Evolutionary conservation across 2,329 filamentous ascomycete genomes (phyloP).

Genomic region (Pseudogymnoascus sp.): DNA sequence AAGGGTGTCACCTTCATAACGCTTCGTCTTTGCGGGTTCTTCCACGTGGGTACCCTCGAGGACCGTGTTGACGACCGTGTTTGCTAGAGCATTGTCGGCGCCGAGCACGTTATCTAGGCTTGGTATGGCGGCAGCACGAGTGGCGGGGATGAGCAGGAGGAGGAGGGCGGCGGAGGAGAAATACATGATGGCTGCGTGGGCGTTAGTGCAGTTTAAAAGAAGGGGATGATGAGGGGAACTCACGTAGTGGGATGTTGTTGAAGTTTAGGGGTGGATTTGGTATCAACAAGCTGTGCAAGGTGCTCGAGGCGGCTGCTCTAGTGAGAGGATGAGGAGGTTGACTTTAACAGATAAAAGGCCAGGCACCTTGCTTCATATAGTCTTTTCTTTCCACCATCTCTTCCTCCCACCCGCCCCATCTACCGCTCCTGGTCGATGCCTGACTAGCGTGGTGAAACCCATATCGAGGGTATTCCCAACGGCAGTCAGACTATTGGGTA

Average conservation of each 20-base stretch:
- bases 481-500: not conserved
- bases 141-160: not conserved
- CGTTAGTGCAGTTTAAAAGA: not conserved
- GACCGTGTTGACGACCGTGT: too few relatives aligned
- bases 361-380: not conserved
- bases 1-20: too few relatives aligned
- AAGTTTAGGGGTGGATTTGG: not conserved
- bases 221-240: not conserved
- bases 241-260: not conserved
- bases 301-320: not conserved
- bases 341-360: not conserved
- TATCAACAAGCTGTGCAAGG: not conserved
- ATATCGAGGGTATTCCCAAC: too few relatives aligned
- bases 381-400: too few relatives aligned
- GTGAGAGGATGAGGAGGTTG: not conserved
- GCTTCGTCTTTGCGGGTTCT: too few relatives aligned
- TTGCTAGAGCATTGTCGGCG: not conserved
- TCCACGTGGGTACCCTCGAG: too few relatives aligned
- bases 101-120: not conserved
- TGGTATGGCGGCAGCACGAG: not conserved
- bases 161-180: not conserved
- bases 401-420: not conserved
- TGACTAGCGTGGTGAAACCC: too few relatives aligned
- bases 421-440: too few relatives aligned
- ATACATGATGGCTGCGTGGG: not conserved